A percentile compares a stretch with the other conserved stretches of the same genome.
phyloP scores from a whole-genome alignment of 2,329 filamentous ascomycete genomes.

The Trichophaea hybrida region DNA sequence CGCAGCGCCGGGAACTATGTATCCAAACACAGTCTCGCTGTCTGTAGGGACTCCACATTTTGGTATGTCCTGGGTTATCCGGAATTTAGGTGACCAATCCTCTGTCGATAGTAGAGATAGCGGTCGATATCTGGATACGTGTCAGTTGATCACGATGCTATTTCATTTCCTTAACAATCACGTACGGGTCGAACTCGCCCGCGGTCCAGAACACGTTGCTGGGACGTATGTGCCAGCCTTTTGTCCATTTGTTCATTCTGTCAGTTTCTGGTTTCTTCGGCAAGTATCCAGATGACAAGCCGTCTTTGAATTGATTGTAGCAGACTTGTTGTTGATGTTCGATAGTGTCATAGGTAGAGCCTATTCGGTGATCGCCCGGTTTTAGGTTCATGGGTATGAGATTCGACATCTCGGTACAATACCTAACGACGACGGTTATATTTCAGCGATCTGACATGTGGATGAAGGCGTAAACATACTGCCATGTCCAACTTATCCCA shows the following conservation, averaged over 20 bases:
- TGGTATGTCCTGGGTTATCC: conserved; percentile 33
- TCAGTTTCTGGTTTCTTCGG: conserved; percentile 33
- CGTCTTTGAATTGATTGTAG: conserved; percentile 37
- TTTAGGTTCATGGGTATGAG: conserved; percentile 38
- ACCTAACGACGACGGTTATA: conserved; percentile 27
- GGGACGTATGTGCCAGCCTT: conserved; percentile 40
- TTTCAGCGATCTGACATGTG: conserved; percentile 32
- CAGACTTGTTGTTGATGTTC: conserved; percentile 36
- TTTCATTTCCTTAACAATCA: background rate
- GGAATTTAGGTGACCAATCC: conserved; percentile 32
- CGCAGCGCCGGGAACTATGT: conserved; percentile 34
- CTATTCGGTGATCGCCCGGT: conserved; percentile 33
- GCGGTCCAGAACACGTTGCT: conserved; percentile 38
- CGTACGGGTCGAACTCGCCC: conserved; percentile 4
- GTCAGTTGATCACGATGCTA: conserved; percentile 9
- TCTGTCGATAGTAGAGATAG: conserved; percentile 35
- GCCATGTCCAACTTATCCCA: conserved; percentile 17
- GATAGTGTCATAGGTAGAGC: conserved; percentile 37
- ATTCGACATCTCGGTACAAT: conserved; percentile 41
- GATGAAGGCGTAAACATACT: conserved; percentile 20
- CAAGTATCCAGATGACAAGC: conserved; percentile 31
- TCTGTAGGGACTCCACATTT: conserved; percentile 32
- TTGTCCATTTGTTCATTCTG: conserved; percentile 34
- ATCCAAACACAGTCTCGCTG: conserved; percentile 36
- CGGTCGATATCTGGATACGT: conserved; percentile 33